Conservation (phyloP, 257 asterid genomes). For the Solanum etuberosum region DNA sequence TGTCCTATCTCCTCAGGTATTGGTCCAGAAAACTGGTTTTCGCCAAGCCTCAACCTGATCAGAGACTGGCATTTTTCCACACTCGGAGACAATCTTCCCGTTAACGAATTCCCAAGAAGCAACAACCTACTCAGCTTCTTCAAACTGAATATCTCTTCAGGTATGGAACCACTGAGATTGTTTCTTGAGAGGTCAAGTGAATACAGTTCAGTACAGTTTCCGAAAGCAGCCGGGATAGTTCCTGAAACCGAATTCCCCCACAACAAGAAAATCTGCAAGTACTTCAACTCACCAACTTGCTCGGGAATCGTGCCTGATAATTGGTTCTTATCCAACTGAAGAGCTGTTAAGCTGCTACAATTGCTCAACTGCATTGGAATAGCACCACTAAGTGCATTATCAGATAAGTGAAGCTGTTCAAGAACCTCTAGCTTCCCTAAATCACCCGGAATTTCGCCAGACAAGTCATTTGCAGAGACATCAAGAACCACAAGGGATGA, state of each 20-base stretch:
- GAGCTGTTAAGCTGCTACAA: constrained; percentile 61
- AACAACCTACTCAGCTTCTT: constrained; percentile 74
- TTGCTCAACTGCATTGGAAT: constrained; percentile 62
- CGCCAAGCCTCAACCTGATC: constrained; percentile 77
- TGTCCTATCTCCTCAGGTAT: constrained; percentile 86
- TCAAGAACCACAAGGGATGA: constrained; percentile 71
- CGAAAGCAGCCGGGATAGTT: constrained; percentile 56
- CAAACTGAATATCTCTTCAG: constrained; percentile 65
- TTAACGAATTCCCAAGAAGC: constrained; percentile 65
- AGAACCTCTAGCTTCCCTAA: constrained; percentile 48
- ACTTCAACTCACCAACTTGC: constrained; percentile 49
- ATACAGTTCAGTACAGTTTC: constrained; percentile 72
- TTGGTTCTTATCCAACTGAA: constrained; percentile 76
- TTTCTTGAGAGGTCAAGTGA: constrained; percentile 81
- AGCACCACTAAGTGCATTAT: constrained; percentile 46
- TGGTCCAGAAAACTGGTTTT: constrained; percentile 79
- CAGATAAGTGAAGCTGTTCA: constrained; percentile 81
- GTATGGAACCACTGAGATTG: constrained; percentile 70
- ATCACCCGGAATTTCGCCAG: constrained; percentile 68
- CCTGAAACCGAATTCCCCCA: constrained; percentile 90
- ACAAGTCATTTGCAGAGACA: constrained; percentile 53
- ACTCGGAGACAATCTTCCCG: constrained; percentile 49
- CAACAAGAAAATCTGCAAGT: constrained; percentile 68
- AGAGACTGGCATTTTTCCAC: constrained; percentile 72
- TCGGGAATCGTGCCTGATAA: constrained; percentile 53